These are phyloP conservation scores for Aciculosporium take DNA, from an alignment of 2,329 filamentous ascomycete species.

Conservation along the genomic window DNA sequence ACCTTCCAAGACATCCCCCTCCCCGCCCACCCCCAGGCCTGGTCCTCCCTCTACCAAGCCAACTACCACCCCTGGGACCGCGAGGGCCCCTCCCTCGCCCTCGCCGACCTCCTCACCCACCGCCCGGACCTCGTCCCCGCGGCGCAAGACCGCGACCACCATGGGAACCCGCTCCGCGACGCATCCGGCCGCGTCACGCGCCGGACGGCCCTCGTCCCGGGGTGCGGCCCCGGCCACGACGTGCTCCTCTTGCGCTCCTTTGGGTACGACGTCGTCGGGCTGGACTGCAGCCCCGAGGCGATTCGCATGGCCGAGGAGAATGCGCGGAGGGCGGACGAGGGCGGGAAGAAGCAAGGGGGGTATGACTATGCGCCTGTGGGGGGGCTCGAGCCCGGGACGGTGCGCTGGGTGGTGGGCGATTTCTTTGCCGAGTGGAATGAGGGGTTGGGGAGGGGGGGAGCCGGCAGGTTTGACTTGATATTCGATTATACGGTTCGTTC, in stretches of 20 bases:
- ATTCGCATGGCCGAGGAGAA: conserved; percentile 32
- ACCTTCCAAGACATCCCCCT: conserved; percentile 22
- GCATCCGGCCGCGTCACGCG: conserved; percentile 12
- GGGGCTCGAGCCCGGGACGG: conserved; percentile 30
- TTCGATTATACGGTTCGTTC: conserved; percentile 46
- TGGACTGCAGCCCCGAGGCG: conserved; percentile 48
- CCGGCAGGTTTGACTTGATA: conserved; percentile 47
- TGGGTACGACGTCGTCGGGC: conserved; percentile 63
- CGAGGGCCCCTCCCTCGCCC: conserved; percentile 35
- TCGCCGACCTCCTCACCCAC: conserved; percentile 36
- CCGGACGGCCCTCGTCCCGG: conserved; percentile 53
- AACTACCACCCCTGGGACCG: conserved; percentile 41
- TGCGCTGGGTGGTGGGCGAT: conserved; percentile 46
- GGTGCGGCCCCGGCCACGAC: conserved; percentile 73
- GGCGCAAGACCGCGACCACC: conserved; percentile 18
- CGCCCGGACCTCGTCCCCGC: conserved; percentile 29
- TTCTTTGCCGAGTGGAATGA: conserved; percentile 49
- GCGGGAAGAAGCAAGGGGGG: no score
- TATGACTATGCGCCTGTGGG: conserved; percentile 28
- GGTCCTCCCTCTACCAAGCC: conserved; percentile 35
- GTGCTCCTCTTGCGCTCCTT: conserved; percentile 58
- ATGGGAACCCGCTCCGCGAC: conserved; percentile 12
- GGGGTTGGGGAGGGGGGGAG: conserved; percentile 24
- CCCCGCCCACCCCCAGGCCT: conserved; percentile 23
- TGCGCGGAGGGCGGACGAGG: conserved; percentile 23